Percentiles rank a stretch among this genome's conserved stretches.
Evolutionary conservation across 202 grass and related monocot species (phyloP).

Genomic region (Digitaria exilis): DNA sequence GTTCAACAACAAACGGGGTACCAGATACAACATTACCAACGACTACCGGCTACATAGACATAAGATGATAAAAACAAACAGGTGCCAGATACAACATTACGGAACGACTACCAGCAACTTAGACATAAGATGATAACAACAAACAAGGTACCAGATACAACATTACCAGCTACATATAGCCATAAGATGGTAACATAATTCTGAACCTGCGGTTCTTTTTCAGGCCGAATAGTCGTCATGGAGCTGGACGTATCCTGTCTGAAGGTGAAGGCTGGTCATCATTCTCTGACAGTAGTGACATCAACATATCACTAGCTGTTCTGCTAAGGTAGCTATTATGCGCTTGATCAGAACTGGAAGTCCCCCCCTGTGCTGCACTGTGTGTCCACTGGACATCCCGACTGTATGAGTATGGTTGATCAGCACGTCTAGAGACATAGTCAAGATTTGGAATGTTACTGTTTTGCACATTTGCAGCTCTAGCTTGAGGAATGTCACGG

Average conservation of each 20-base stretch:
- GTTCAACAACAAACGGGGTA: not conserved
- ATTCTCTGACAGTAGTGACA: constrained; percentile 24
- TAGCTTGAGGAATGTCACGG: constrained; percentile 24
- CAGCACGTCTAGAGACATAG: not conserved
- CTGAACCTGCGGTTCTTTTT: not conserved
- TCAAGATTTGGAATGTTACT: constrained; percentile 29
- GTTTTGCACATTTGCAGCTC: constrained; percentile 18
- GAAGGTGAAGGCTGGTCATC: not conserved
- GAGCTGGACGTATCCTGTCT: constrained; percentile 5
- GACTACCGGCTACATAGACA: not conserved
- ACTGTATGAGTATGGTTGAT: not conserved
- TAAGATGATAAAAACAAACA: not conserved
- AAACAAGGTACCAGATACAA: not conserved
- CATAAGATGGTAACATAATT: not conserved
- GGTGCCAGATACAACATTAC: not conserved
- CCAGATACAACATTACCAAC: not conserved
- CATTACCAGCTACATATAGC: not conserved
- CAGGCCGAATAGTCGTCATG: not conserved
- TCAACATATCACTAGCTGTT: no score
- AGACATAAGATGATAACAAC: constrained; percentile 1
- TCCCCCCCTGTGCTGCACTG: not conserved
- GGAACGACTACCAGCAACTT: not conserved
- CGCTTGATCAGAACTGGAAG: not conserved
- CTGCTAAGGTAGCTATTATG: no score
- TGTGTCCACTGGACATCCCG: not conserved